Evolutionary conservation across 225 moss, liverwort and hornwort species (phyloP), one percentile per base, ranked within the genome.

Genomic region (Lunularia cruciata): DNA sequence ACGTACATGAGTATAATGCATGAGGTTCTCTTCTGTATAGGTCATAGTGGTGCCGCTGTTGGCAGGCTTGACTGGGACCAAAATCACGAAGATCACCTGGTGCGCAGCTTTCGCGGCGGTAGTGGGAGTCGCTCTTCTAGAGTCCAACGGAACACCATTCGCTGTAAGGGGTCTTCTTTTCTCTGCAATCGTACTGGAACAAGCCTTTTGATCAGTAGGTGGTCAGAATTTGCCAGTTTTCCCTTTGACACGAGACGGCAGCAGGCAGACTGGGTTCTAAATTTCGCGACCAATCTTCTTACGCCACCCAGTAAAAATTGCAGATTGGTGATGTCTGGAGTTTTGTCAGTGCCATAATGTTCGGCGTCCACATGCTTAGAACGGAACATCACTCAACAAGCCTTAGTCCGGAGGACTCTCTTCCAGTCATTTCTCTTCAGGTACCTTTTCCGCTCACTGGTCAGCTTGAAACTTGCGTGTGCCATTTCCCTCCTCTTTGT

Each of bases 41-140:
- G 94, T 94, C 58, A 86, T 94, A 67, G 87, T 85, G 63, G 91
- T 94, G 52, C 94, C 94, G 33, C 62, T 91, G 53, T 82, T 94
- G 56, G 91, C 89, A 69, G 87, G 89, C 46, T 52, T 91, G 35
- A 75, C 69, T 52, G 91, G 91, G 15, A 79, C 79, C 35, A 89
- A 76, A 66, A 80, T 91, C 55, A 78, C 81, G 38, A 52, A 71
- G 39, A 81, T 89, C 28, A 94, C 94, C 8, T 94, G 94, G 94
- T 71, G 60, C 79, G 83, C 91, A 62, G 84, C 84, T 56, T 49
- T 64, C 18, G 81, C 87, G 68, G 86, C 91, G 47, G 71, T 94
- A 19, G 69, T 86, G 70, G 94, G 91, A 42, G 94, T 94, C 47
- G 91, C 88, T 38, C 80, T 94, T 54, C 73, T 94, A 52, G 91